A percentile compares a stretch with the other conserved stretches of the same genome.
phyloP scores from a whole-genome alignment of 768 basidiomycete genomes.

The Termitomyces titanicus region DNA sequence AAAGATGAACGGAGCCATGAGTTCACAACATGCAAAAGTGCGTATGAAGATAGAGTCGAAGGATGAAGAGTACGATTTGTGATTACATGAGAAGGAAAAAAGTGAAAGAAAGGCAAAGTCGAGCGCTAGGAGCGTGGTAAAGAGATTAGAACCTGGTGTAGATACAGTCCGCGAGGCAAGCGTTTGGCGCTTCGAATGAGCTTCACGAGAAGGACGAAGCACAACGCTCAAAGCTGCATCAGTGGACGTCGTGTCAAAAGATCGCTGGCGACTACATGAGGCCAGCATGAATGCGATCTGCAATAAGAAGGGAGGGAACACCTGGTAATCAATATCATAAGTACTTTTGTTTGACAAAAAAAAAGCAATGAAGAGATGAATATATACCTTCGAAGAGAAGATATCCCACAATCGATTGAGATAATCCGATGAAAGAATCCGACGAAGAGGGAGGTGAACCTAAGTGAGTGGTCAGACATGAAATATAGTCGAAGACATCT shows the following conservation, averaged over 20 bases:
- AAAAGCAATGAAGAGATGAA: no score
- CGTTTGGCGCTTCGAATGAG: conserved; percentile 60
- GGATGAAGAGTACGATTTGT: no score
- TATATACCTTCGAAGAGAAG: conserved; percentile 73
- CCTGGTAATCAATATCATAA: conserved; percentile 45
- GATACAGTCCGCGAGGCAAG: conserved; percentile 32
- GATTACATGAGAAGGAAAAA: no score
- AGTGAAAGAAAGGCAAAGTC: no score
- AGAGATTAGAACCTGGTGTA: conserved; percentile 21
- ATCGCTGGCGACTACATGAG: conserved; percentile 51
- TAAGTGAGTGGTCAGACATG: no score
- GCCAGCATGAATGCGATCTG: conserved; percentile 71
- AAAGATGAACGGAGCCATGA: no score
- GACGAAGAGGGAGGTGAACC: no score
- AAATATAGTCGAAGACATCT: conserved; percentile 30
- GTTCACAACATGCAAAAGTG: no score
- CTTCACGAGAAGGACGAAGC: conserved; percentile 44
- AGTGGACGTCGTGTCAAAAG: conserved; percentile 56
- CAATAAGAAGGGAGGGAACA: conserved; percentile 64
- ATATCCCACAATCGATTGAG: conserved; percentile 80
- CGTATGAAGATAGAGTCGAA: no score
- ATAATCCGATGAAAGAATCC: no score
- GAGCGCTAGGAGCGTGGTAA: no score
- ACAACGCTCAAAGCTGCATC: conserved; percentile 48
- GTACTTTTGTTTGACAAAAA: not conserved